These are phyloP conservation scores for Trichoderma virens DNA, from an alignment of 495 filamentous ascomycete species.

Conservation along the genomic window DNA sequence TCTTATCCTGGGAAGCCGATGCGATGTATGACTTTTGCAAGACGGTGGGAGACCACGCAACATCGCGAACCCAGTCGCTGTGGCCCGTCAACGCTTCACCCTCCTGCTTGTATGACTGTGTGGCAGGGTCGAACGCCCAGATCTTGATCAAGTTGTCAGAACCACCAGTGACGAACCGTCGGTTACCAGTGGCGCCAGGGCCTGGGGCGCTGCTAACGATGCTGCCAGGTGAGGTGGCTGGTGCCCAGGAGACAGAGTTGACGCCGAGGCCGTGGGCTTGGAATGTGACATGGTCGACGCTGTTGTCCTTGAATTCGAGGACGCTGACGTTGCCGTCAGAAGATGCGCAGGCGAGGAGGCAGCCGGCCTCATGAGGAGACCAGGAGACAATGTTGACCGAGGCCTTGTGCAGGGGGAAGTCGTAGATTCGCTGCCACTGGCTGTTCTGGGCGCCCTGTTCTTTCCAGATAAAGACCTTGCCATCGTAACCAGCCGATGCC, in stretches of 20 bases:
- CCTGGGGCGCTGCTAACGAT: constrained; percentile 64
- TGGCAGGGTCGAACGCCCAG: constrained; percentile 55
- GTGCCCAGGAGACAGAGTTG: constrained; percentile 94
- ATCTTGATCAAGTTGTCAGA: constrained; percentile 89
- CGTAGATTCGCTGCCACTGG: constrained; percentile 73
- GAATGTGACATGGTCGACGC: constrained; percentile 77
- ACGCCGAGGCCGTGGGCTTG: constrained; percentile 86
- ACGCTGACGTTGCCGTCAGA: constrained; percentile 89
- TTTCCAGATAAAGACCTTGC: constrained; percentile 97
- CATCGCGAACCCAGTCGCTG: constrained; percentile 95
- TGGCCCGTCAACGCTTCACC: constrained; percentile 61
- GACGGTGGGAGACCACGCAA: constrained; percentile 91
- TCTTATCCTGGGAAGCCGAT: constrained; percentile 89
- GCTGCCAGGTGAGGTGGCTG: constrained; percentile 68
- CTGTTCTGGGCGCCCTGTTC: constrained; percentile 54
- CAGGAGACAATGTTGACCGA: constrained; percentile 93
- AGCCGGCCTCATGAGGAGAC: constrained; percentile 94
- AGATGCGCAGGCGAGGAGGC: constrained; percentile 87
- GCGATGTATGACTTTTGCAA: constrained; percentile 94
- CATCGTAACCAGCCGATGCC: constrained; percentile 88
- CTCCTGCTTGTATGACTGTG: constrained; percentile 45
- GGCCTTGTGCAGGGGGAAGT: constrained; percentile 84
- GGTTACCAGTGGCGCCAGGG: constrained; percentile 46
- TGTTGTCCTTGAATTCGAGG: constrained; percentile 93
- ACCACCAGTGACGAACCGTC: constrained; percentile 88